phyloP scores from a whole-genome alignment of 78 protist species.

The Planoprotostelium fungivorum region DNA sequence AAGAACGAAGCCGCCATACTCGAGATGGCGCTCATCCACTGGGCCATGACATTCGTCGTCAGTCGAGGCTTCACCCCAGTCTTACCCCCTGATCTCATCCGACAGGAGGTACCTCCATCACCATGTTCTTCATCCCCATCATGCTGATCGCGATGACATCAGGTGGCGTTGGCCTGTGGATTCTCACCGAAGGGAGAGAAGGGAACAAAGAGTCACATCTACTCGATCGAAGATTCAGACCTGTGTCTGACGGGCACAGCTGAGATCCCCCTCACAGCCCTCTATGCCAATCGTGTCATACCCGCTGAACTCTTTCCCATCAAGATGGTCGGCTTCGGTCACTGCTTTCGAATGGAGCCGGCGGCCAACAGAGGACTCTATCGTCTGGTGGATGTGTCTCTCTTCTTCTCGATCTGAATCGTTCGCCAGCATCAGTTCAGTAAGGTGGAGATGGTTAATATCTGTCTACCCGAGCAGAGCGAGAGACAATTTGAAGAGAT shows the following conservation, averaged over 20 bases:
- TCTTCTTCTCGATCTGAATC: not conserved
- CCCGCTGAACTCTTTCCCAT: conserved; percentile 34
- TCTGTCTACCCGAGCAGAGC: conserved; percentile 44
- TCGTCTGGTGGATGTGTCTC: conserved; percentile 29
- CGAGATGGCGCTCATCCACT: conserved; percentile 56
- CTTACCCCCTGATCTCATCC: conserved; percentile 63
- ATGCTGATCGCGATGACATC: not conserved
- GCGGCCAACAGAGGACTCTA: conserved; percentile 69
- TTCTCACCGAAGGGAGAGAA: conserved; percentile 61
- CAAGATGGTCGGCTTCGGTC: conserved; percentile 65
- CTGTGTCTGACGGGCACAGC: conserved; percentile 82
- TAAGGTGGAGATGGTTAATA: conserved; percentile 86
- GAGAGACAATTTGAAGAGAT: conserved; percentile 15
- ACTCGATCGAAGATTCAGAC: conserved; percentile 16
- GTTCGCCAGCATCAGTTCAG: conserved; percentile 74
- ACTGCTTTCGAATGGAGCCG: conserved; percentile 79
- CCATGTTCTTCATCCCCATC: not conserved
- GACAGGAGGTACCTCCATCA: conserved; percentile 9
- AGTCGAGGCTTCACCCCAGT: conserved; percentile 32
- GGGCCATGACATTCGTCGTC: conserved; percentile 20
- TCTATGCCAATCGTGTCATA: conserved; percentile 26
- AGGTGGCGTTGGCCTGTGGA: conserved; percentile 62
- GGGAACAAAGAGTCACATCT: conserved; percentile 2
- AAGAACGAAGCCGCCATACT: conserved; percentile 44
- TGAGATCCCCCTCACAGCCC: conserved; percentile 80